Base-by-base conservation (phyloP, 2,329 filamentous ascomycete species). In the Aspergillus persii region DNA sequence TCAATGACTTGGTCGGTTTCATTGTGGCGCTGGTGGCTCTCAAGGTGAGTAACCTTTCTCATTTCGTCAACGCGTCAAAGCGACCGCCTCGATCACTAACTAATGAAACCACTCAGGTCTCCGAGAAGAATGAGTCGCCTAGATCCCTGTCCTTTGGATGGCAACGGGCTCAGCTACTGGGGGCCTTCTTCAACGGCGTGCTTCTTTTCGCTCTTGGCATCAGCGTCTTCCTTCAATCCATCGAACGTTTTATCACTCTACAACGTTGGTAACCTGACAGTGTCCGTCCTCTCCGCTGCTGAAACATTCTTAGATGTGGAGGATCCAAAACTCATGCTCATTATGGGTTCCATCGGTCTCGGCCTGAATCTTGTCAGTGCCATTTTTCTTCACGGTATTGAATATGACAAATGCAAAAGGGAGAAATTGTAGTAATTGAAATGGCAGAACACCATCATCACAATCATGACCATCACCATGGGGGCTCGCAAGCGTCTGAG, bases 111-210 rank as follows among this genome's bases (percentile, higher is more conserved):
- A 15, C 6, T 3, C 51, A 72, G 66, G 88, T 86, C 74, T 88
- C 58, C 81, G 86, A 23, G 82, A 88, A 63, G 77, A 80, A 47
- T 76, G 75, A 83, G 4, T 83, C 83, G 1, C 87, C 88, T 0
- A 79, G 83, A 61, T 79, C 79, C 8, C 79, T 90, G 15, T 85
- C 89, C 0, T 92, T 90, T 65, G 89, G 89, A n/a, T 92, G 89
- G 89, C 87, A 90, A 58, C 83, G 90, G 33, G 88, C 89, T 15
- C 83, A 85, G n/a, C 73, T 92, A 1, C 79, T 93, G 0, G 89
- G 89, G 4, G 88, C 89, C 26, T 93, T 93, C 73, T 93, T 92
- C 81, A 93, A 93, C 67, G 89, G 89, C 12, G 86, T 88, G 1
- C 90, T 93, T 59, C 80, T 93, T 1, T 74, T 92, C 15, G 89